phyloP scores from a whole-genome alignment of 169 alveolate genomes.

The Plasmodium fragile region DNA sequence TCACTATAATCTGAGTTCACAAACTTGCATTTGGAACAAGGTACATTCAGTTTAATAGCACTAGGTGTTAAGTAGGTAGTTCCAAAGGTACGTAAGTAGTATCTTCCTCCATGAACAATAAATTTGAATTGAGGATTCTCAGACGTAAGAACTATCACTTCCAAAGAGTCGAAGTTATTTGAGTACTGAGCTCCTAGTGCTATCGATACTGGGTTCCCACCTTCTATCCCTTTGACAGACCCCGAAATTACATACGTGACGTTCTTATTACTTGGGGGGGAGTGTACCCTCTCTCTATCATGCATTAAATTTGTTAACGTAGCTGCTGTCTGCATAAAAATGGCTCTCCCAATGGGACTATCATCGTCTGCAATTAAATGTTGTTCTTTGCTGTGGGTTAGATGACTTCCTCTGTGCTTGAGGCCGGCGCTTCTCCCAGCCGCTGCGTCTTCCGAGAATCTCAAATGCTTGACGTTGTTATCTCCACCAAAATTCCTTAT shows the following conservation, averaged over 20 bases:
- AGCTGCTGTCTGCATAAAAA: slow-evolving; percentile 50
- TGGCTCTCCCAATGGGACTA: background rate
- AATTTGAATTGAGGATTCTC: slow-evolving; percentile 73
- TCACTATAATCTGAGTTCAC: slow-evolving; percentile 37
- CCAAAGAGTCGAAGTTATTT: slow-evolving; percentile 80
- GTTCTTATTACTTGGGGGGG: background rate
- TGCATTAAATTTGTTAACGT: slow-evolving; percentile 40
- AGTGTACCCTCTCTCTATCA: slow-evolving; percentile 12
- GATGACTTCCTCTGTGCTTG: background rate
- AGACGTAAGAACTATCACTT: slow-evolving; percentile 57
- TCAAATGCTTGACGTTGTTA: background rate
- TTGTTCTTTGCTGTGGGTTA: background rate
- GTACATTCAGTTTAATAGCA: slow-evolving; percentile 72
- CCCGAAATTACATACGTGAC: slow-evolving; percentile 73
- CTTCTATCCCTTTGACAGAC: slow-evolving; percentile 76
- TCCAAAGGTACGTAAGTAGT: slow-evolving; percentile 82
- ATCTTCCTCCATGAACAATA: slow-evolving; percentile 77
- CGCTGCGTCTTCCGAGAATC: background rate
- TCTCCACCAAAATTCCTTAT: background rate
- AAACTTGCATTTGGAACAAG: slow-evolving; percentile 81
- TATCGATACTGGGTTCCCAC: slow-evolving; percentile 82
- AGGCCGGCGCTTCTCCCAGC: background rate
- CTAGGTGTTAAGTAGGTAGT: slow-evolving; percentile 84
- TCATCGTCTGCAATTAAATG: background rate
- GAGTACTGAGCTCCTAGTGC: slow-evolving; percentile 85